phyloP scores from a whole-genome alignment of 179 eudicot species.

The Silene vulgaris region DNA sequence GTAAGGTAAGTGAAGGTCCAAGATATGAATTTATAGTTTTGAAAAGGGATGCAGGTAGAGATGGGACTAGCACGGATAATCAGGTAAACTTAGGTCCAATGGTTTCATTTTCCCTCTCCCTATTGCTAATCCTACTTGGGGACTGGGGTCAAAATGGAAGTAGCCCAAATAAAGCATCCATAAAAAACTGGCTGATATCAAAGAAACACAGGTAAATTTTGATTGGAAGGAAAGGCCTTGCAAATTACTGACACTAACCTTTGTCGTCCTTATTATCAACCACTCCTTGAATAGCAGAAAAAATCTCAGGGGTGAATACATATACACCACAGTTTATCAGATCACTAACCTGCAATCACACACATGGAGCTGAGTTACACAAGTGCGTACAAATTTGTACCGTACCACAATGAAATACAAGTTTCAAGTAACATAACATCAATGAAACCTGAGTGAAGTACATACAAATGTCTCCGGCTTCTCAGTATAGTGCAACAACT shows the following conservation, averaged over 20 bases:
- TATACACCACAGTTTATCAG: slow-evolving; percentile 77
- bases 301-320: slow-evolving; percentile 70
- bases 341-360: slow-evolving; percentile 70
- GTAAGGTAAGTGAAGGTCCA: background rate
- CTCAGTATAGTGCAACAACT: slow-evolving; percentile 88
- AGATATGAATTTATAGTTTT: too few relatives aligned
- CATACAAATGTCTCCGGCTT: slow-evolving; percentile 98
- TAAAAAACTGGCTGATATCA: background rate
- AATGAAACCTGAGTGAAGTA: slow-evolving; percentile 9
- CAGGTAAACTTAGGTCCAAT: too few relatives aligned
- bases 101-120: too few relatives aligned
- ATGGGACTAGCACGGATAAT: too few relatives aligned
- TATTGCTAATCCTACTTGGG: background rate
- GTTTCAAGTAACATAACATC: background rate
- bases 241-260: slow-evolving; percentile 38
- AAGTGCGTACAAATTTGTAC: slow-evolving; percentile 4
- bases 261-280: slow-evolving; percentile 53
- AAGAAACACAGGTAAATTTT: background rate
- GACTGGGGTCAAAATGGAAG: background rate
- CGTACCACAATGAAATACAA: background rate
- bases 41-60: too few relatives aligned
- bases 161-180: too few relatives aligned
- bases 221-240: background rate
- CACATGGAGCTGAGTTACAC: slow-evolving; percentile 17
- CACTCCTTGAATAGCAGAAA: slow-evolving; percentile 53